Evolutionary conservation across 768 basidiomycete genomes (phyloP).

Genomic region (Collybia sordida): DNA sequence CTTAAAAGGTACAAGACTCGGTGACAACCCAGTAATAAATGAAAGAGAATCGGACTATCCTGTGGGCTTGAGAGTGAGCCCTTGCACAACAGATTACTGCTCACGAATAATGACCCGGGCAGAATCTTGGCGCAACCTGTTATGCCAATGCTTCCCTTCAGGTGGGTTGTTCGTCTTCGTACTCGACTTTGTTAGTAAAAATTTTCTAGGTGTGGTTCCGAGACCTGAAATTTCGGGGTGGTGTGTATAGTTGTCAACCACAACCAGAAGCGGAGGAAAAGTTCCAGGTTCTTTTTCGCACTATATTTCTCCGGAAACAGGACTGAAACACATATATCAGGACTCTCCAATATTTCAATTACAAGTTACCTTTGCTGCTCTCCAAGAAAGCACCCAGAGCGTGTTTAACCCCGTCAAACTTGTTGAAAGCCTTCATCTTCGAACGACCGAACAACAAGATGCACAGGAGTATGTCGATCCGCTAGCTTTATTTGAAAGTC

Average conservation of each 20-base stretch:
- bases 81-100: background rate
- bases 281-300: conserved; percentile 28
- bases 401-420: conserved; percentile 85
- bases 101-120: conserved; percentile 1
- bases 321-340: conserved; percentile 30
- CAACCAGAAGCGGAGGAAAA: conserved; percentile 45
- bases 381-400: conserved; percentile 68
- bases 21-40: conserved; percentile 50
- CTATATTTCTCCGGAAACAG: background rate
- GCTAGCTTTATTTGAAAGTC: background rate
- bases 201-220: conserved; percentile 83
- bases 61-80: conserved; percentile 71
- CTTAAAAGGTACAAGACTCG: conserved; percentile 50
- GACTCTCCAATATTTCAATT: conserved; percentile 79
- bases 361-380: conserved; percentile 80
- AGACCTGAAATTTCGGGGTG: conserved; percentile 75
- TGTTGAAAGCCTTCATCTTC: conserved; percentile 80
- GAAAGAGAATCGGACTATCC: conserved; percentile 57
- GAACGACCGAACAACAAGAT: conserved; percentile 90
- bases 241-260: conserved; percentile 77
- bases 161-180: conserved; percentile 34
- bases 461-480: conserved; percentile 78
- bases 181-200: conserved; percentile 1
- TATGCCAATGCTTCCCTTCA: conserved; percentile 96
- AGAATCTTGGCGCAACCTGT: conserved; percentile 97